Conservation (phyloP, 2,329 filamentous ascomycete species). For the Ascomycota sp. region DNA sequence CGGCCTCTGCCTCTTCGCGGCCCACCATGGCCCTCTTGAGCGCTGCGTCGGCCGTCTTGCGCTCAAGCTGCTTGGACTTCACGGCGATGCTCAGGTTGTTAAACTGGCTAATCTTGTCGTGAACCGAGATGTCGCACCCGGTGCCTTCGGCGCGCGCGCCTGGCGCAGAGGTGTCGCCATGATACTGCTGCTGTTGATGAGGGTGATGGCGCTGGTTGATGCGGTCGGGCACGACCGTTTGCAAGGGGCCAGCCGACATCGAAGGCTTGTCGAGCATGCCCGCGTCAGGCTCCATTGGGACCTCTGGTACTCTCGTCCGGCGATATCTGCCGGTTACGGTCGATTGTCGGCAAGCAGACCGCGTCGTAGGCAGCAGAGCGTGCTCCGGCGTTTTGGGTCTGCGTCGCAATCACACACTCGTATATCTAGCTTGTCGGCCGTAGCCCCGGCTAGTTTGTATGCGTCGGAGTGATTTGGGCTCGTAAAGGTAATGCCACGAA, state of each 20-base stretch:
- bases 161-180: conserved; percentile 1
- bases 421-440: too few species aligned
- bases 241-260: conserved; percentile 28
- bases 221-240: conserved; percentile 42
- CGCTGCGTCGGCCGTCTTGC: conserved; percentile 44
- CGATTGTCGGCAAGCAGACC: too few species aligned
- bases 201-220: conserved; percentile 24
- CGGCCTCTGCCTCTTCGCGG: conserved; percentile 51
- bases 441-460: too few species aligned
- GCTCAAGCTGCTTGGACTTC: conserved; percentile 39
- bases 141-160: conserved; percentile 12
- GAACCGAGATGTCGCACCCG: conserved; percentile 37
- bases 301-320: too few species aligned
- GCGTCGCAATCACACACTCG: too few species aligned
- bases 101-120: conserved; percentile 52
- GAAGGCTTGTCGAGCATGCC: neutral
- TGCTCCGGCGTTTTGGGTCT: too few species aligned
- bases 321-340: too few species aligned
- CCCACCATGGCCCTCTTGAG: conserved; percentile 46
- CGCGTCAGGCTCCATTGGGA: neutral
- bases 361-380: too few species aligned
- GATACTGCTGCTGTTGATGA: too few species aligned
- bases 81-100: conserved; percentile 44
- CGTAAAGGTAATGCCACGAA: too few species aligned
- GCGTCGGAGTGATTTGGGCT: too few species aligned